Percentiles rank a stretch among this genome's conserved stretches.
These are phyloP conservation scores for Syzygium aqueum DNA, from an alignment of 345 rosid genomes.

Conservation along the genomic window DNA sequence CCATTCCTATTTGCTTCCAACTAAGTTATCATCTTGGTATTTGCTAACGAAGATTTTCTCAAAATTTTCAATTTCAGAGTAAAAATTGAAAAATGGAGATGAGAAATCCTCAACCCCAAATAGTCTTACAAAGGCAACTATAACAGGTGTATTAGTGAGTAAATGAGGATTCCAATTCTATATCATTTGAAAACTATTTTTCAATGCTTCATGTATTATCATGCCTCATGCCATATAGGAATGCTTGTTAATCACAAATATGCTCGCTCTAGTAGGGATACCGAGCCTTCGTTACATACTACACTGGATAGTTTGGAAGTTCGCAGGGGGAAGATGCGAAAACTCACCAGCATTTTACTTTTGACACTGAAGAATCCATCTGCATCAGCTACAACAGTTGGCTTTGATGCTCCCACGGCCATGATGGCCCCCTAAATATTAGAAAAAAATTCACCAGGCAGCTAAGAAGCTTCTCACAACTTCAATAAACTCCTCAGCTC, in stretches of 20 bases:
- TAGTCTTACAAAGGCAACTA: background rate
- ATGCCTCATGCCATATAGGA: background rate
- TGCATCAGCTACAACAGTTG: constrained; percentile 73
- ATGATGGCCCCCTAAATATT: constrained; percentile 77
- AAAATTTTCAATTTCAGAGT: background rate
- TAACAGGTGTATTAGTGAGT: background rate
- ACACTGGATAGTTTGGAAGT: background rate
- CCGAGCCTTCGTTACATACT: background rate
- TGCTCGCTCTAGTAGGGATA: background rate
- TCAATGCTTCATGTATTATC: background rate
- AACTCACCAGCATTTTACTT: constrained; percentile 74
- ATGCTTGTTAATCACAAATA: background rate
- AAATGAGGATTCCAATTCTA: background rate
- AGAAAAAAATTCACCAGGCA: background rate
- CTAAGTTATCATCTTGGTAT: background rate
- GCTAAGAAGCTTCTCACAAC: background rate
- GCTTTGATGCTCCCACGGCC: constrained; percentile 98
- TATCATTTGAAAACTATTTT: background rate
- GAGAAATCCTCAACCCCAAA: background rate
- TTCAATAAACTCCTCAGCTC: background rate
- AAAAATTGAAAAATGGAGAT: background rate
- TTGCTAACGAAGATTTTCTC: background rate
- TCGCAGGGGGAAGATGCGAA: background rate
- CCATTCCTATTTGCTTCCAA: background rate
- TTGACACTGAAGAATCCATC: constrained; percentile 90